Evolutionary conservation across 208 protist species (phyloP).

Genomic region (Trypanosoma avium): DNA sequence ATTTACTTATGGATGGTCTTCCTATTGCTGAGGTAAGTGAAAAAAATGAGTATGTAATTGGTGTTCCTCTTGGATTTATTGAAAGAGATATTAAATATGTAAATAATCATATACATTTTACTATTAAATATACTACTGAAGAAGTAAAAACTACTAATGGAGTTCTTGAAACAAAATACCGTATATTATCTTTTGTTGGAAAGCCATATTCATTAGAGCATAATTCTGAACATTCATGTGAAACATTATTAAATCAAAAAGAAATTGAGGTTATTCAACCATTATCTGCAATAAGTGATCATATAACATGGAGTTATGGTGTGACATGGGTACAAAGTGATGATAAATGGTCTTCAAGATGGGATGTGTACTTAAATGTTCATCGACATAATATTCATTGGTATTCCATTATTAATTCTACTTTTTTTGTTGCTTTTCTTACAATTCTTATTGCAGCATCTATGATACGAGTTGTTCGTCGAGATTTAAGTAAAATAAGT

Average conservation of each 20-base stretch:
- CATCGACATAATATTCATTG: constrained; percentile 84
- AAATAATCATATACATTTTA: constrained; percentile 51
- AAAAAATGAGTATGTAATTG: constrained; percentile 21
- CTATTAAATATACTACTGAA: constrained; percentile 31
- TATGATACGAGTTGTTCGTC: constrained; percentile 93
- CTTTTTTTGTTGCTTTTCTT: constrained; percentile 94
- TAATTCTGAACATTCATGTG: neutral
- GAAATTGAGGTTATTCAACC: neutral
- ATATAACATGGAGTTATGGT: constrained; percentile 44
- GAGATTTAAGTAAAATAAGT: constrained; percentile 87
- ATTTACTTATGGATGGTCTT: constrained; percentile 47
- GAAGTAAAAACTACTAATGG: constrained; percentile 4
- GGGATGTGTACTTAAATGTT: constrained; percentile 89
- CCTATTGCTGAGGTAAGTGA: constrained; percentile 30
- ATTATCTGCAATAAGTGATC: constrained; percentile 10
- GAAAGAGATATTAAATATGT: constrained; percentile 12
- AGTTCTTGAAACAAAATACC: constrained; percentile 23
- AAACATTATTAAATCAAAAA: neutral
- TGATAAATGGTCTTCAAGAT: constrained; percentile 90
- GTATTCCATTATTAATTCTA: constrained; percentile 95
- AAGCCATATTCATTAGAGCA: constrained; percentile 38
- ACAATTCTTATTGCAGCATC: constrained; percentile 93
- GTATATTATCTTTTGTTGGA: constrained; percentile 45
- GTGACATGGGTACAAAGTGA: constrained; percentile 47
- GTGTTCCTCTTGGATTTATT: constrained; percentile 26